Evolutionary conservation across 192 early-diverging fungal species (phyloP).

Genomic region (Backusella sp.): DNA sequence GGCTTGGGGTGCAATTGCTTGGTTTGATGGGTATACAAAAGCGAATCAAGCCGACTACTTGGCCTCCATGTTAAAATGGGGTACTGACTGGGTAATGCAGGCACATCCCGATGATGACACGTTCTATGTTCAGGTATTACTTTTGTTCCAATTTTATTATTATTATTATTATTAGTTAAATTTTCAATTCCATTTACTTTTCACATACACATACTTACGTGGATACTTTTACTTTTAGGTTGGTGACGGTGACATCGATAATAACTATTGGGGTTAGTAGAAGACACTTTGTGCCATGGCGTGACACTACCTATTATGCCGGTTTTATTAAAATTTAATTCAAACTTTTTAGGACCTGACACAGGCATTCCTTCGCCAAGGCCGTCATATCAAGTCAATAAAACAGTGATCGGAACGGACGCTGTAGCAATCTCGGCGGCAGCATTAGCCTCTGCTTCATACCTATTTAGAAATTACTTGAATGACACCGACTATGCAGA

Average conservation of each 20-base stretch:
- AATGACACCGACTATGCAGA: constrained; percentile 48
- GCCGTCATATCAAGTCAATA: constrained; percentile 48
- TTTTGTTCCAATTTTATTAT: background rate
- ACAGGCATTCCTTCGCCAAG: constrained; percentile 47
- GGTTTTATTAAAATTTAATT: background rate
- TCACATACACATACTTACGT: background rate
- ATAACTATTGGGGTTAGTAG: constrained; percentile 55
- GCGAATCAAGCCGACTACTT: constrained; percentile 49
- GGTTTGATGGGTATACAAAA: constrained; percentile 50
- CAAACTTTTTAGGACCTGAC: constrained; percentile 27
- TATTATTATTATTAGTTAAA: background rate
- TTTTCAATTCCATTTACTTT: background rate
- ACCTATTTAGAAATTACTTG: constrained; percentile 47
- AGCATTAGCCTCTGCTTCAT: constrained; percentile 52
- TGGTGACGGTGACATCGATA: constrained; percentile 43
- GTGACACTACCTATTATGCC: background rate
- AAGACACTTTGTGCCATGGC: constrained; percentile 17
- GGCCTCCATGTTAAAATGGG: constrained; percentile 50
- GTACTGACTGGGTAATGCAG: constrained; percentile 60
- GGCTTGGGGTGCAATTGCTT: constrained; percentile 56
- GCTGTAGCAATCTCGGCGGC: constrained; percentile 54
- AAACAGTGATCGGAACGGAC: constrained; percentile 49
- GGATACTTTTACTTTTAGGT: constrained; percentile 24
- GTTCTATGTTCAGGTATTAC: constrained; percentile 49
- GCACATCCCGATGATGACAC: constrained; percentile 52